Evolutionary conservation across 495 filamentous ascomycete species (phyloP), one percentile per base, ranked within the genome.

Genomic region (Penicillium daleae): DNA sequence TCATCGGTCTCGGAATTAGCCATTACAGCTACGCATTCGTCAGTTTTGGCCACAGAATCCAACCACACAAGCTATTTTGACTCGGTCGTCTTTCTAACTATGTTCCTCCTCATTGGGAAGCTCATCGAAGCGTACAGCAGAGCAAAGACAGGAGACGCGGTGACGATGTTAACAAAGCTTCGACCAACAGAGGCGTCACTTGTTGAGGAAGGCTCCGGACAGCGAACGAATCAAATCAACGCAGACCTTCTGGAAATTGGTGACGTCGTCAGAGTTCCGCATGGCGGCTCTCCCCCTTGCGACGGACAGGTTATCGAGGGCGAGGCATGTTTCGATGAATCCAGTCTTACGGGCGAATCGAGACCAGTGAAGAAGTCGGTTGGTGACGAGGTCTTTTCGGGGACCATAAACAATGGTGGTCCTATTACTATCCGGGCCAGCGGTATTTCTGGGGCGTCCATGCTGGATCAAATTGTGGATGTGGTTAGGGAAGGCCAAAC

Each of bases 401-500:
- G 91, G 22, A 91, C 91, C 2, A 79, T 93, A 74, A 94, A 94
- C 73, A 82, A 85, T 62, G 86, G 81, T 17, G 66, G 78, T 1
- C 78, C 91, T 3, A 69, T 93, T 31, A 74, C 85, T 22, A 78
- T 91, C n/a, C 76, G 80, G 40, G 78, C 92, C 40, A 87, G 85
- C 1, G 82, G 84, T n/a, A 73, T 83, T 15, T 78, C 82, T 2
- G 91, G 91, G 9, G 76, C 82, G 35, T 92, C 90, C 15, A 89
- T 94, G 87, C 76, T 94, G 29, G 91, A 94, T 68, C 84, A 92
- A 60, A 92, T 94, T 60, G 88, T 94, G 61, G 80, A 83, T 37
- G 88, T 88, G 29, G 89, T 94, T 7, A 84, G 91, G 1, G 89
- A 93, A 77, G 91, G 91, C 3, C 91, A 93, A 74, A 87, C 89